phyloP scores from a whole-genome alignment of 2,329 filamentous ascomycete genomes.

The Plectosphaerella plurivora region DNA sequence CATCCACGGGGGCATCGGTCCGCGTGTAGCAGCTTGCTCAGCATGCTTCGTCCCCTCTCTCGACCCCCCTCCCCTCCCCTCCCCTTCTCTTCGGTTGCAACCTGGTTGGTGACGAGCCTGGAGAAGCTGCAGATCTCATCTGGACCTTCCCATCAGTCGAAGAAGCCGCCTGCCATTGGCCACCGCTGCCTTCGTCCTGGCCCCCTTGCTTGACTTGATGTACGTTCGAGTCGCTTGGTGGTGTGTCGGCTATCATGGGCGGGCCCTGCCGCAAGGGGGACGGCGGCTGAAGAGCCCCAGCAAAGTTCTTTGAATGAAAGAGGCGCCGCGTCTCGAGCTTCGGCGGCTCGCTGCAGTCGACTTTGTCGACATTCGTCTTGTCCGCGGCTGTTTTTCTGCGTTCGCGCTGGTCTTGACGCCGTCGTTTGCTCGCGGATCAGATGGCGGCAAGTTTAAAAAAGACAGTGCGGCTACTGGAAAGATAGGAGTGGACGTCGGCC shows the following conservation, averaged over 20 bases:
- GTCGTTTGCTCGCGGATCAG: not conserved
- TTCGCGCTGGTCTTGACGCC: not conserved
- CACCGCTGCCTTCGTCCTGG: not conserved
- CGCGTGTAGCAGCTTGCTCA: constrained; percentile 1
- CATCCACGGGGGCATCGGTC: constrained; percentile 7
- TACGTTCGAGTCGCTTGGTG: not conserved
- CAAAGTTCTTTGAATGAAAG: no score
- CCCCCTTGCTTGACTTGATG: constrained; percentile 4
- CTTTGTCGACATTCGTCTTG: no score
- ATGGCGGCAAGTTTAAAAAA: not conserved
- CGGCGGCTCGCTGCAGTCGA: no score
- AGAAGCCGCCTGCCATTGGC: not conserved
- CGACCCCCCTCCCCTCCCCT: no score
- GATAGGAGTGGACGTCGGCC: constrained; percentile 6
- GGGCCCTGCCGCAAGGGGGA: no score
- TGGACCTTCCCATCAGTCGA: constrained; percentile 3
- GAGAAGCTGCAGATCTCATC: constrained; percentile 11
- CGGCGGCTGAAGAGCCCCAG: no score
- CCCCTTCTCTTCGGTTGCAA: not conserved
- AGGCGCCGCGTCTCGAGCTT: no score
- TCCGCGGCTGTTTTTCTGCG: no score
- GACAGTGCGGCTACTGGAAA: constrained; percentile 7
- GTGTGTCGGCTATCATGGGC: no score
- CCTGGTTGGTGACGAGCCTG: constrained; percentile 9
- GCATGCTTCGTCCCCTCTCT: no score